Evolutionary conservation across 495 filamentous ascomycete genomes (phyloP), one percentile per base, ranked within the genome.

Genomic region (Oidiodendron maius): DNA sequence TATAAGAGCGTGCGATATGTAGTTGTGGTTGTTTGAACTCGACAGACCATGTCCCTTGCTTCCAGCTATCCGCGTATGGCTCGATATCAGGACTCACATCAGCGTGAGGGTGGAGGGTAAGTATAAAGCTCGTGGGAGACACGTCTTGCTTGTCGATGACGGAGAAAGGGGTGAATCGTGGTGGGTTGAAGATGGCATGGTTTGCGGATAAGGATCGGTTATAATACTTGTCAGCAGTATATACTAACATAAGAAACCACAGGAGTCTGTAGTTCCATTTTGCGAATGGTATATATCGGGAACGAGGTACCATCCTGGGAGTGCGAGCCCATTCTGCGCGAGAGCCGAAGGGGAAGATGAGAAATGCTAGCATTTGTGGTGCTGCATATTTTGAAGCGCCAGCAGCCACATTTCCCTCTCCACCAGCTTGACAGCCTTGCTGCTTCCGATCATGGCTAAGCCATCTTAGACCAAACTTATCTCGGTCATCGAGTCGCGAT

Each of bases 21-120:
- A 96, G 57, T 59, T 94, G 81, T 8, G 93, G 93, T 64, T 98
- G 91, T 63, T 95, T 95, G 58, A 95, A 74, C 74, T 95, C 87
- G 13, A 96, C 82, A 50, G 83, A 88, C 82, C 89, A 91, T 30
- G 93, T 69, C 1, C 85, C 86, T 13, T 49, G 49, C 40, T 64
- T 63, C 75, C 78, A 82, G 46, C 67, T 68, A 26, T 72, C 62
- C 25, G 70, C 67, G 58, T 77, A 75, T 34, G 69, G 67, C 10
- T 65, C 64, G 44, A 22, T 13, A 18, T 25, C 16, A 12, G 9
- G 20, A 23, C 20, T 15, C 11, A 46, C 50, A 63, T 28, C 2
- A 16, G 15, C 17, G 22, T 13, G 67, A 38, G 73, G 77, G 30
- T 74, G 66, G 9, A 95, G 68, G 1, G 80, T 87, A 57, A 96